Percentiles rank a stretch among this genome's conserved stretches.
phyloP scores from a whole-genome alignment of 176 grass and related monocot species.

The Luzula sylvatica region DNA sequence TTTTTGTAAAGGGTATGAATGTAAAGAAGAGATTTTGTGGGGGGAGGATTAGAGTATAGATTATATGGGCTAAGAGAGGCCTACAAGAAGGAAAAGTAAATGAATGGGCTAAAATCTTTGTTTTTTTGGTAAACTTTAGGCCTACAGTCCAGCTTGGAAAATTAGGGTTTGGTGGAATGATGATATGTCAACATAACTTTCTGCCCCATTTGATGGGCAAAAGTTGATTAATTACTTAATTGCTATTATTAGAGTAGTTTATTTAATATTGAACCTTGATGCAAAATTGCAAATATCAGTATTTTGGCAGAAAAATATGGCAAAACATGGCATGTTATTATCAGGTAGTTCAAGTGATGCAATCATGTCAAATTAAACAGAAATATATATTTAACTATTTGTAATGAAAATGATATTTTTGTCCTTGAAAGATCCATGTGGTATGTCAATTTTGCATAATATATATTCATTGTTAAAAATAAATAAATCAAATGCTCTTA shows the following conservation, averaged over 20 bases:
- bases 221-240: constrained; percentile 1
- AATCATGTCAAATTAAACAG: no score
- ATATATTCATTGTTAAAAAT: no score
- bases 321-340: no score
- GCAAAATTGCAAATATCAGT: no score
- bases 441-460: no score
- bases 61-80: constrained; percentile 8
- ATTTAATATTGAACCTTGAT: no score
- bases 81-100: constrained; percentile 20
- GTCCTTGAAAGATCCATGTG: no score
- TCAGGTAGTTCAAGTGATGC: no score
- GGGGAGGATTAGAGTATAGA: constrained; percentile 5
- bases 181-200: constrained; percentile 16
- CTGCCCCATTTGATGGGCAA: constrained; percentile 10
- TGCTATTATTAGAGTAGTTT: not conserved
- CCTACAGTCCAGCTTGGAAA: constrained; percentile 14
- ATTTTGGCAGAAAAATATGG: no score
- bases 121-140: constrained; percentile 12
- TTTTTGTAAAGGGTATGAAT: not conserved
- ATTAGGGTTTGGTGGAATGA: constrained; percentile 13
- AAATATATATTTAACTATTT: no score
- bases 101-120: constrained; percentile 12
- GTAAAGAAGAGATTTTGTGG: not conserved
- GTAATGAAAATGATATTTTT: no score
- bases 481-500: no score